Evolutionary conservation across 2,329 filamentous ascomycete species (phyloP).

Genomic region (Claviceps lovelessii): DNA sequence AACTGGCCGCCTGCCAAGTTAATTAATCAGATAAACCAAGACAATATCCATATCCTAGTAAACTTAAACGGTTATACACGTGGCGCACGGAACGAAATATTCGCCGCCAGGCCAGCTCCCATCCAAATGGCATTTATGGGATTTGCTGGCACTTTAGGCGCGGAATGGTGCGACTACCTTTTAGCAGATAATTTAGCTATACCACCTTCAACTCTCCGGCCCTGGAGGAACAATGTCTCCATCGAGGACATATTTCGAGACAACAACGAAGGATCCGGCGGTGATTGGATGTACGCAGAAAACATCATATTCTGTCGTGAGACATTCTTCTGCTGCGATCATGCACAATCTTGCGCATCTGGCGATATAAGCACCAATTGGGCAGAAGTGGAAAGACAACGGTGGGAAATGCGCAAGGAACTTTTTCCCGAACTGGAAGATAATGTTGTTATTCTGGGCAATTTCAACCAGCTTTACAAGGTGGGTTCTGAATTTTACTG

Average conservation of each 20-base stretch:
- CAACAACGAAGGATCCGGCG: slow-evolving; percentile 53
- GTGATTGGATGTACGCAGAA: slow-evolving; percentile 89
- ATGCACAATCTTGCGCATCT: slow-evolving; percentile 74
- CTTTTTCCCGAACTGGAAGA: slow-evolving; percentile 74
- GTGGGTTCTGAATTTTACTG: slow-evolving; percentile 30
- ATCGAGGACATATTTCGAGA: slow-evolving; percentile 55
- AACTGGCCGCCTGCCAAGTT: slow-evolving; percentile 73
- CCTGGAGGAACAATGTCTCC: slow-evolving; percentile 59
- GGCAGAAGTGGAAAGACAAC: slow-evolving; percentile 65
- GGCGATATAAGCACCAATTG: slow-evolving; percentile 56
- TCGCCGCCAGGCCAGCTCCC: slow-evolving; percentile 83
- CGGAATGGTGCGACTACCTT: slow-evolving; percentile 97
- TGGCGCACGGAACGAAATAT: slow-evolving; percentile 93
- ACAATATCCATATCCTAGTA: slow-evolving; percentile 85
- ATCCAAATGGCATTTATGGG: slow-evolving; percentile 99
- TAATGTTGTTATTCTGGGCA: slow-evolving; percentile 80
- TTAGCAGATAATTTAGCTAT: slow-evolving; percentile 81
- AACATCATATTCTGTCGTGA: slow-evolving; percentile 91
- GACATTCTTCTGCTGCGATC: slow-evolving; percentile 97
- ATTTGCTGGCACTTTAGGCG: slow-evolving; percentile 87
- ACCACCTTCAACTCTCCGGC: slow-evolving; percentile 65
- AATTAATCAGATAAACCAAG: slow-evolving; percentile 70
- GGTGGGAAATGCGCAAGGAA: slow-evolving; percentile 89
- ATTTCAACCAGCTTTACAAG: slow-evolving; percentile 99
- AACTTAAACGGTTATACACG: slow-evolving; percentile 98